Evolutionary conservation across 2,329 filamentous ascomycete species (phyloP).

Genomic region (Xylariaceae sp.): DNA sequence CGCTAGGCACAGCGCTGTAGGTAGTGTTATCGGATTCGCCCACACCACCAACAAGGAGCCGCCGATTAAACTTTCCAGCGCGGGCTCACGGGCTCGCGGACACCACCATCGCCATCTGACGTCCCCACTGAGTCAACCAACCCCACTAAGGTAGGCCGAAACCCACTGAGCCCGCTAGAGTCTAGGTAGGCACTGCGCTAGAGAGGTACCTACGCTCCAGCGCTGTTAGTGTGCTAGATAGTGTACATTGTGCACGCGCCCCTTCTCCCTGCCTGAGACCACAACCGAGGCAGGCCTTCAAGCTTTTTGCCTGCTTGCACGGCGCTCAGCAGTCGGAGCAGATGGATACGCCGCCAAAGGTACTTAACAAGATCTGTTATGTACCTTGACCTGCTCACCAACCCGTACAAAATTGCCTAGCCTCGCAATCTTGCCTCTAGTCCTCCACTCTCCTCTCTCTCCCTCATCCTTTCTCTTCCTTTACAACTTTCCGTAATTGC

Average conservation of each 20-base stretch:
- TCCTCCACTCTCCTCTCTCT: constrained; percentile 6
- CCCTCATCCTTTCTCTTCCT: constrained; percentile 1
- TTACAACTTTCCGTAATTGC: constrained; percentile 4
- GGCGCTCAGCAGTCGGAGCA: constrained; percentile 11
- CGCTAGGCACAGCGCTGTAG: neutral
- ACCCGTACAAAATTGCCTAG: constrained; percentile 31
- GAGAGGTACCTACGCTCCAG: neutral
- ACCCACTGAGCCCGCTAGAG: neutral
- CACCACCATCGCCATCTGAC: neutral
- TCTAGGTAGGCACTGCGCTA: neutral
- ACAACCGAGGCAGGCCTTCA: constrained; percentile 1
- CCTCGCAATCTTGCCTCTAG: constrained; percentile 19
- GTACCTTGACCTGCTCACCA: constrained; percentile 14
- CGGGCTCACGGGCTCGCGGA: no score
- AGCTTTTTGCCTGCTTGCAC: constrained; percentile 5
- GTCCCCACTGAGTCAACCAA: neutral
- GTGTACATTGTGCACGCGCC: neutral
- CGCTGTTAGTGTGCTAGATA: neutral
- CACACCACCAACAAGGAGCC: neutral
- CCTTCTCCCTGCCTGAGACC: constrained; percentile 1
- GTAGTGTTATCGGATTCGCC: neutral
- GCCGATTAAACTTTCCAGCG: neutral
- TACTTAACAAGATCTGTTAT: neutral
- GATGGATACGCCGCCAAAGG: neutral
- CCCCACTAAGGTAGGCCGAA: no score